Evolutionary conservation across 75 land plant genomes (phyloP), one percentile per base, ranked within the genome.

Genomic region (Chamaecyparis obtusa): DNA sequence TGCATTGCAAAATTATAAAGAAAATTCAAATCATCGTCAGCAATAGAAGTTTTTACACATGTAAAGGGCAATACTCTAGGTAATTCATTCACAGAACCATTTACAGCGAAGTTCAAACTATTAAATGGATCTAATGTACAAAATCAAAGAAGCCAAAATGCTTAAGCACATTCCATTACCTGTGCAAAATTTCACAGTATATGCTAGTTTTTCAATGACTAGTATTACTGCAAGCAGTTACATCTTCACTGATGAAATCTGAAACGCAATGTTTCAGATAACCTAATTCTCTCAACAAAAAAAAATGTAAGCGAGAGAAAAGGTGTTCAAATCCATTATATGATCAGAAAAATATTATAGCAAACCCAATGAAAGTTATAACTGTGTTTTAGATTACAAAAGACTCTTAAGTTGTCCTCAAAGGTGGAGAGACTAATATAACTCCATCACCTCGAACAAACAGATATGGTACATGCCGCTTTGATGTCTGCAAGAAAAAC

Each of bases 371-470:
- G 21, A 78, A 21, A 46, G 46, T 19, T 78, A 21, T 9, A 78
- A 39, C 81, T 24, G 9, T 78, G 69, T 27, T 7, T 7, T 8
- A 8, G 39, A 7, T 77, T 78, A 78, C 83, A 87, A 71, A 72
- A 14, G 13, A 76, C 82, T 27, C 69, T 94, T 88, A 96, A 27
- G 96, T 92, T 44, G 99, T 97, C 83, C 99, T 88, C 85, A 97
- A 87, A 37, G 99, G 99, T 71, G 99, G 99, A 71, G 99, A 97
- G 44, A 97, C 99, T 86, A 97, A 85, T 9, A 97, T 97, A 36
- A 97, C 99, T 44, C 99, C 99, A 92, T 97, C 99, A 37, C 99
- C 99, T 86, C 99, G 87, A 39, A 97, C 99, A 90, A 97, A 97
- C 32, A 97, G 93, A 85, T 92, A 97, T 3, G 98, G 99, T 41